These are phyloP conservation scores for Colletotrichum echinochloae DNA, from an alignment of 2,329 filamentous ascomycete genomes.

Conservation along the genomic window DNA sequence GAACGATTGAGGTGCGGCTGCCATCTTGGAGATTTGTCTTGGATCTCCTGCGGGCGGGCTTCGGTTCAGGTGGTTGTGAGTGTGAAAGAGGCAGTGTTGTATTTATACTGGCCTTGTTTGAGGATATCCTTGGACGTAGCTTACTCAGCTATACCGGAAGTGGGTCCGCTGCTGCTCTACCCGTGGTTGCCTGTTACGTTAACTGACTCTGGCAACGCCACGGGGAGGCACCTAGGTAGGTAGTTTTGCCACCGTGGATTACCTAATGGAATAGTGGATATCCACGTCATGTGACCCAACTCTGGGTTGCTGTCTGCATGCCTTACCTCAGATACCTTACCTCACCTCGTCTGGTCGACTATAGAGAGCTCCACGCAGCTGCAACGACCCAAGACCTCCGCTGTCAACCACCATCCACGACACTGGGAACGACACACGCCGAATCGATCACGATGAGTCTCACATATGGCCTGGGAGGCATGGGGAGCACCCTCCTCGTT, in stretches of 20 bases:
- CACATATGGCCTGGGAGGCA: slow-evolving; percentile 76
- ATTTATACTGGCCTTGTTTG: slow-evolving; percentile 41
- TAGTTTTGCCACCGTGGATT: slow-evolving; percentile 1
- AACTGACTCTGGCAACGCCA: background rate
- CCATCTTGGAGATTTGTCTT: slow-evolving; percentile 53
- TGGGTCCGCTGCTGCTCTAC: slow-evolving; percentile 10
- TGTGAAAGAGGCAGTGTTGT: slow-evolving; percentile 37
- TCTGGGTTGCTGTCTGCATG: slow-evolving; percentile 39
- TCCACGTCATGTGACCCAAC: slow-evolving; percentile 52
- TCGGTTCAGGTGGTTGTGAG: slow-evolving; percentile 22
- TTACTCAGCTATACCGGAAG: slow-evolving; percentile 45
- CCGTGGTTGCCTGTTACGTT: slow-evolving; percentile 18
- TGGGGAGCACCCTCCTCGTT: slow-evolving; percentile 75
- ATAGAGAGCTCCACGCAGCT: slow-evolving; percentile 42
- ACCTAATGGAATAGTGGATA: slow-evolving; percentile 13
- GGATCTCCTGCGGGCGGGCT: slow-evolving; percentile 34
- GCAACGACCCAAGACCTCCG: slow-evolving; percentile 35
- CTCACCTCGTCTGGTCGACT: slow-evolving; percentile 25
- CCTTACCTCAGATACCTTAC: slow-evolving; percentile 38
- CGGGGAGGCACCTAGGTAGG: too few species aligned
- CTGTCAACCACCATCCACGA: slow-evolving; percentile 34
- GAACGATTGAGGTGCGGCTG: slow-evolving; percentile 67
- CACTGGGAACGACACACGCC: slow-evolving; percentile 41
- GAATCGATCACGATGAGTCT: slow-evolving; percentile 72
- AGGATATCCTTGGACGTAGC: slow-evolving; percentile 39